These are phyloP conservation scores for Rhodotorula babjevae DNA, from an alignment of 768 basidiomycete species.

Conservation along the genomic window DNA sequence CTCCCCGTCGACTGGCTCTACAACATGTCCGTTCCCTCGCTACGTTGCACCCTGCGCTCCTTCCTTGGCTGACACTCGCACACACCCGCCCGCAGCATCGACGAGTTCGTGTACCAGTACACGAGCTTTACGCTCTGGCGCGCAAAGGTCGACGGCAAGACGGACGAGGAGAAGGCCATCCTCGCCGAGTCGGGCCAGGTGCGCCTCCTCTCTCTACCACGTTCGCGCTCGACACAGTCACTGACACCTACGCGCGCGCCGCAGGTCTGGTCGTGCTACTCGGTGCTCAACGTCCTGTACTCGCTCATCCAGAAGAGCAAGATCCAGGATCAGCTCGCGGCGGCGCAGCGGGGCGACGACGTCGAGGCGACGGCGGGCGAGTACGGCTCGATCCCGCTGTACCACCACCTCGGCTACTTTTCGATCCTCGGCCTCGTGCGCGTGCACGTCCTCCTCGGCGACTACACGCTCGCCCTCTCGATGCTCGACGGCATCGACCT, in stretches of 20 bases:
- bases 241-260: too few relatives aligned
- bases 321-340: conserved; percentile 85
- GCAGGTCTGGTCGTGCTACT: conserved; percentile 95
- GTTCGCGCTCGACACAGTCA: too few relatives aligned
- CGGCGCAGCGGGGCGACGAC: conserved; percentile 71
- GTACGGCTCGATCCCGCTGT: conserved; percentile 82
- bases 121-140: conserved; percentile 92
- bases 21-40: conserved; percentile 59
- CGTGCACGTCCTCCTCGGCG: conserved; percentile 91
- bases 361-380: conserved; percentile 79
- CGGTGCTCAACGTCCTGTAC: conserved; percentile 95
- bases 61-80: not conserved
- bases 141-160: conserved; percentile 65
- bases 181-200: conserved; percentile 70
- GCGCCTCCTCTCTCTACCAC: conserved; percentile 30
- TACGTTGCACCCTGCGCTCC: not conserved
- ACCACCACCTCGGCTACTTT: conserved; percentile 94
- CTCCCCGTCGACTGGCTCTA: conserved; percentile 97
- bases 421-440: conserved; percentile 90
- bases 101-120: conserved; percentile 98
- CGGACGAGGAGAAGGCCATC: conserved; percentile 79
- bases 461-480: conserved; percentile 89
- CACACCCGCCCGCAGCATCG: conserved; percentile 51
- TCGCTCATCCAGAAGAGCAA: conserved; percentile 95
- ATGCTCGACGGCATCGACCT: conserved; percentile 92